Evolutionary conservation across 495 filamentous ascomycete genomes (phyloP).

Genomic region (Trichoderma orchidacearum): DNA sequence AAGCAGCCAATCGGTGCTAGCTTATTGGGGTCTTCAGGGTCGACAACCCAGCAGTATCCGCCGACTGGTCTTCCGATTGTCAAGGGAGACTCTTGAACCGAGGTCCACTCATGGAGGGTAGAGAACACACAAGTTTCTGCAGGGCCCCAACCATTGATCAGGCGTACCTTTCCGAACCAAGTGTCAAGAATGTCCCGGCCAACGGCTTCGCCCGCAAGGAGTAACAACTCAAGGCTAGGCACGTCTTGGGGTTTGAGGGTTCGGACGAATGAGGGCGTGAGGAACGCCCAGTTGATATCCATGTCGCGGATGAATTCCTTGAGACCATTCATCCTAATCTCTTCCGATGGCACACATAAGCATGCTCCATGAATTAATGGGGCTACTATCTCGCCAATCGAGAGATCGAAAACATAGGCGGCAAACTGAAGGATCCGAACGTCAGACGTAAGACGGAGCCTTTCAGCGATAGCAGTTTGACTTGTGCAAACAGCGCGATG

Average conservation of each 20-base stretch:
- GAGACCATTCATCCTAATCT: slow-evolving; percentile 12
- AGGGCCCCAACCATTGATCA: slow-evolving; percentile 42
- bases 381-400: not conserved
- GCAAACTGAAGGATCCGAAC: slow-evolving; percentile 1
- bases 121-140: slow-evolving; percentile 12
- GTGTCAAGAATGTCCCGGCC: slow-evolving; percentile 2
- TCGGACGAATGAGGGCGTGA: slow-evolving; percentile 29
- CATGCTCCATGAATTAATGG: not conserved
- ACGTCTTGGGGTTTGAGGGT: slow-evolving; percentile 24
- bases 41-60: slow-evolving; percentile 36
- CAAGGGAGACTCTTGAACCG: slow-evolving; percentile 11
- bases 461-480: not conserved
- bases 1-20: slow-evolving; percentile 23
- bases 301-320: slow-evolving; percentile 13
- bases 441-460: slow-evolving; percentile 20
- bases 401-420: not conserved
- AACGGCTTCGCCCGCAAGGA: slow-evolving; percentile 19
- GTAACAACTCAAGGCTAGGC: slow-evolving; percentile 20
- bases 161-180: slow-evolving; percentile 2
- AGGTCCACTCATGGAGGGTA: slow-evolving; percentile 9
- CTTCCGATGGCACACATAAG: slow-evolving; percentile 10
- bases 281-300: slow-evolving; percentile 12
- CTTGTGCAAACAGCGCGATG: not conserved
- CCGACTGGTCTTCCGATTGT: slow-evolving; percentile 28
- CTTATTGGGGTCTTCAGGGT: slow-evolving; percentile 27